Percentiles rank a stretch among this genome's conserved stretches.
Conservation (phyloP, 495 filamentous ascomycete species). For the Penicillium goetzii region DNA sequence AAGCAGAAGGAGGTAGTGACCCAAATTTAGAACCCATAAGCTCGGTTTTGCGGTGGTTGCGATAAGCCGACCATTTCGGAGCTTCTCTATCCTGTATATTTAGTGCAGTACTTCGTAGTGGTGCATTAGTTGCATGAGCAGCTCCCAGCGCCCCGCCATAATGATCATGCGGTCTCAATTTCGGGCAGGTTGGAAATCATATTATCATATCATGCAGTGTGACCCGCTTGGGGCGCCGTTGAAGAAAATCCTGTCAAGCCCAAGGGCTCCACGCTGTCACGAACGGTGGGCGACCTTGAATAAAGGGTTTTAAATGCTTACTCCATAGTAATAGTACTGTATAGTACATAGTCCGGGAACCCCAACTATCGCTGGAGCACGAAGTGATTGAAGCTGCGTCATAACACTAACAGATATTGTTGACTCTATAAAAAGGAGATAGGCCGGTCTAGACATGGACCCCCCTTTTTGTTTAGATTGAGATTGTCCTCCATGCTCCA, state of each 20-base stretch:
- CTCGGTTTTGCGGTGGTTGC: neutral
- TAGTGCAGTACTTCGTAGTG: neutral
- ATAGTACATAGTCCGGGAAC: neutral
- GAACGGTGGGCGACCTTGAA: constrained; percentile 4
- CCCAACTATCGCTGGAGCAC: neutral
- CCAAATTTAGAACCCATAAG: constrained; percentile 1
- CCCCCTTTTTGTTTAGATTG: neutral
- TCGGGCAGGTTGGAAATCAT: neutral
- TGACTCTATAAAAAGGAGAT: neutral
- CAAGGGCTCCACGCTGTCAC: neutral
- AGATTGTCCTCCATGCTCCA: neutral
- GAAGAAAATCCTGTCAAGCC: constrained; percentile 8
- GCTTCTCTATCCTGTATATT: neutral
- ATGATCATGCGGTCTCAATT: constrained; percentile 1
- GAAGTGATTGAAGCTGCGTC: neutral
- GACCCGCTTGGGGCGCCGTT: constrained; percentile 3
- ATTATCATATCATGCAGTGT: too few species aligned
- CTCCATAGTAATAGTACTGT: neutral
- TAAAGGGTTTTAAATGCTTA: neutral
- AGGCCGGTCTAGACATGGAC: neutral
- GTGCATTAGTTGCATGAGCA: neutral
- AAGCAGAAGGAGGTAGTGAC: neutral
- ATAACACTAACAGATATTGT: neutral
- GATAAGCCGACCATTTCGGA: neutral
- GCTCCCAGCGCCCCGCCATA: neutral